A percentile compares a stretch with the other conserved stretches of the same genome.
phyloP scores from a whole-genome alignment of 2,329 filamentous ascomycete species.

The Knufia petricola region DNA sequence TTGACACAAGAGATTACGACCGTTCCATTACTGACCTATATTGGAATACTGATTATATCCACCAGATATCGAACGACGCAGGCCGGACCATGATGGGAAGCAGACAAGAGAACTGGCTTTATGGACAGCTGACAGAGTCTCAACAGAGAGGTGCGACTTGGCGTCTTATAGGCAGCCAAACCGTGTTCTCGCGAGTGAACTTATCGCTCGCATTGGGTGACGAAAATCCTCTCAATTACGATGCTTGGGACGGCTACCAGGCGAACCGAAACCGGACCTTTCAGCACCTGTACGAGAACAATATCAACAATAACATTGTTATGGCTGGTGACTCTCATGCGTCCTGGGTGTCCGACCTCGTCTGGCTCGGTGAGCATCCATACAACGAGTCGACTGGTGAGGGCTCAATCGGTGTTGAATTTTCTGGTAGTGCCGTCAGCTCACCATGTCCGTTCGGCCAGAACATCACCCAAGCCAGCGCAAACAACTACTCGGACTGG shows the following conservation, averaged over 20 bases:
- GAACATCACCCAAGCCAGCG: slow-evolving; percentile 45
- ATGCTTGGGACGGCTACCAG: slow-evolving; percentile 57
- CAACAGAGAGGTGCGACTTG: slow-evolving; percentile 57
- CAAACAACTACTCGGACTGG: slow-evolving; percentile 39
- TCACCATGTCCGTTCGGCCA: slow-evolving; percentile 51
- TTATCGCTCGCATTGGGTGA: slow-evolving; percentile 37
- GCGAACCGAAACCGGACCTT: slow-evolving; percentile 64
- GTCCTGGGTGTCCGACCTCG: slow-evolving; percentile 53
- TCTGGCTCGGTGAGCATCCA: slow-evolving; percentile 42
- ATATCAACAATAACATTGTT: slow-evolving; percentile 64
- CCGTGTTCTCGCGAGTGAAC: slow-evolving; percentile 54
- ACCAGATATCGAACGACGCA: slow-evolving; percentile 55
- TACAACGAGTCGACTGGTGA: slow-evolving; percentile 47
- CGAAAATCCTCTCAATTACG: slow-evolving; percentile 41
- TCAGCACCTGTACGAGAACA: slow-evolving; percentile 54
- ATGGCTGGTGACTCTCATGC: slow-evolving; percentile 62
- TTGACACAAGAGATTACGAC: slow-evolving; percentile 61
- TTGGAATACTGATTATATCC: slow-evolving; percentile 54
- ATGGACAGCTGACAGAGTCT: slow-evolving; percentile 48
- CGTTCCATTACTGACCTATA: slow-evolving; percentile 52
- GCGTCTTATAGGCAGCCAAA: slow-evolving; percentile 63
- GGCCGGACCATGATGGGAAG: slow-evolving; percentile 61
- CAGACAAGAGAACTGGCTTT: slow-evolving; percentile 67
- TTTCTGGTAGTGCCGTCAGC: slow-evolving; percentile 58
- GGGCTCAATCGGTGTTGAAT: slow-evolving; percentile 52